Evolutionary conservation across 2,329 filamentous ascomycete genomes (phyloP).

Genomic region (Sporothrix schenckii): DNA sequence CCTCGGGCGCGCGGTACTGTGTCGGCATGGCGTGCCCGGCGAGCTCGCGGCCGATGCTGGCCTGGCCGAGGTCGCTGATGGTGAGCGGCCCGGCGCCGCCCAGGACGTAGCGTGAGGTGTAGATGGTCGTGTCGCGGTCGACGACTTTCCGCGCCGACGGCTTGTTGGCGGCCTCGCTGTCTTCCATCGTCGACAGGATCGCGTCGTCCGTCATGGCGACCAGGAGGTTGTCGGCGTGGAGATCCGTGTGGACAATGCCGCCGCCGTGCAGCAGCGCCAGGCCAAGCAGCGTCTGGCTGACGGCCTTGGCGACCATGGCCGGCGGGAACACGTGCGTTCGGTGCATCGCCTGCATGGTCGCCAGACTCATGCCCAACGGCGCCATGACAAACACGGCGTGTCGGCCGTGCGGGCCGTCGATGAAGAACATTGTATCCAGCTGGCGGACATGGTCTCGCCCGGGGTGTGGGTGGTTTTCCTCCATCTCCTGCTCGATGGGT

Average conservation of each 20-base stretch:
- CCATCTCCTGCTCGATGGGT: background rate
- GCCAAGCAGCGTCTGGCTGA: background rate
- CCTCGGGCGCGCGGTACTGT: conserved; percentile 44
- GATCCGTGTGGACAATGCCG: conserved; percentile 9
- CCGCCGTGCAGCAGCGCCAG: background rate
- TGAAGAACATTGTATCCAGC: background rate
- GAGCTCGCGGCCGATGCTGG: conserved; percentile 38
- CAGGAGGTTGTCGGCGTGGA: conserved; percentile 16
- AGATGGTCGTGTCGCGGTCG: conserved; percentile 35
- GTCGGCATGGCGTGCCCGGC: conserved; percentile 40
- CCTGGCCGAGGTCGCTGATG: conserved; percentile 46
- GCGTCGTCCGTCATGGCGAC: background rate
- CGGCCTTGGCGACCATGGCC: background rate
- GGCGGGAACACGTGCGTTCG: background rate
- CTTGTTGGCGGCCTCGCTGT: background rate
- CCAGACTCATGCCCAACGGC: conserved; percentile 15
- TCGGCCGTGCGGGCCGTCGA: conserved; percentile 3
- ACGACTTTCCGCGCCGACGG: background rate
- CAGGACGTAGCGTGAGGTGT: conserved; percentile 43
- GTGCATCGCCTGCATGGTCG: background rate
- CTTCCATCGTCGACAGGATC: background rate
- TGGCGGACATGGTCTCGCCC: background rate
- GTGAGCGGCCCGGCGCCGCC: conserved; percentile 41
- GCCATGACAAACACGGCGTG: conserved; percentile 16
- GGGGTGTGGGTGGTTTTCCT: background rate